These are phyloP conservation scores for Sclerotinia subarctica DNA, from an alignment of 2,329 filamentous ascomycete genomes.

Conservation along the genomic window DNA sequence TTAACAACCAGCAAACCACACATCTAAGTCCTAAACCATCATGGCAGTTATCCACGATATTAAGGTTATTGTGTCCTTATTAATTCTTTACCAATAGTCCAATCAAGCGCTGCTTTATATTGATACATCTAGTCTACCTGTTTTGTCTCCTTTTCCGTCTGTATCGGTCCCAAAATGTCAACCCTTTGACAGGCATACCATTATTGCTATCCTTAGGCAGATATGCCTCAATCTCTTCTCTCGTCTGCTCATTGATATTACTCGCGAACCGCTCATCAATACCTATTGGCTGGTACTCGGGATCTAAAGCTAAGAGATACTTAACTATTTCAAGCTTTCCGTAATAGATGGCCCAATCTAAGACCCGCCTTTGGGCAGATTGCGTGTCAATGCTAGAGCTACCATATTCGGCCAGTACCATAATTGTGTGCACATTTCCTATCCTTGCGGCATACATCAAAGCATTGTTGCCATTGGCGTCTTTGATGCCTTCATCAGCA, in stretches of 20 bases:
- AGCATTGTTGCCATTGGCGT: conserved; percentile 14
- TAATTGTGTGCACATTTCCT: conserved; percentile 12
- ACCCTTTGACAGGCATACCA: not conserved
- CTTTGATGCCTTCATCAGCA: conserved; percentile 3
- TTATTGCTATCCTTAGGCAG: conserved; percentile 2
- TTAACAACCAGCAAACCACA: no score
- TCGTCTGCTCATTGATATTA: not conserved
- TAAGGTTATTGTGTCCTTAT: no score
- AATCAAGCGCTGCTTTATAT: no score
- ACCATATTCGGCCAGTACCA: conserved; percentile 13
- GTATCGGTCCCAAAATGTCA: conserved; percentile 13
- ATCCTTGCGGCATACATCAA: conserved; percentile 19
- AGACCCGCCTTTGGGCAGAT: conserved; percentile 10
- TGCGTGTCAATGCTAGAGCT: not conserved
- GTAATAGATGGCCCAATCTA: conserved; percentile 19
- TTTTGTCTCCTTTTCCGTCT: conserved; percentile 7
- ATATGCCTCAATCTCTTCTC: conserved; percentile 11
- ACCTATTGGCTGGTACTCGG: conserved; percentile 8
- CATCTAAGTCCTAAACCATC: not conserved
- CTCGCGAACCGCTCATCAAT: conserved; percentile 4
- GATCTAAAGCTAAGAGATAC: conserved; percentile 9
- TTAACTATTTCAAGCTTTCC: conserved; percentile 15
- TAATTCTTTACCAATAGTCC: not conserved
- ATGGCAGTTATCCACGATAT: not conserved
- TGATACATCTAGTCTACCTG: not conserved